Conservation (phyloP, 108 stramenopile genomes). For the Nitzschia putrida region DNA sequence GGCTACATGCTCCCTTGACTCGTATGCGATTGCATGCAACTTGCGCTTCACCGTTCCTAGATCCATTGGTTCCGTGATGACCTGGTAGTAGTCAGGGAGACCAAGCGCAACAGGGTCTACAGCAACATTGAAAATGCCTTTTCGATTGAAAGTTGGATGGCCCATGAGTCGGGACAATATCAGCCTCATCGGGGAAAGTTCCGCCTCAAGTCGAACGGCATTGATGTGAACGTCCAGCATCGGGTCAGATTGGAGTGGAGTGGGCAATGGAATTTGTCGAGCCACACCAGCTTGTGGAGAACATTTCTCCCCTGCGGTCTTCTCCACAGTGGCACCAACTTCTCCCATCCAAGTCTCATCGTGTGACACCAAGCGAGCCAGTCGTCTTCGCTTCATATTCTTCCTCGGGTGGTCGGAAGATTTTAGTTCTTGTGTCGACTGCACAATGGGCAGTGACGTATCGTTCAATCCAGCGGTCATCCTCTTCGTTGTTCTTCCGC, state of each 20-base stretch:
- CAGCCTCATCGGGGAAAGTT: slow-evolving; percentile 45
- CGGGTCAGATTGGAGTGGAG: neutral
- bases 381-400: slow-evolving; percentile 20
- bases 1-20: slow-evolving; percentile 35
- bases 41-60: slow-evolving; percentile 72
- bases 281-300: slow-evolving; percentile 2
- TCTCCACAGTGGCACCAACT: neutral
- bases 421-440: neutral
- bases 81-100: slow-evolving; percentile 60
- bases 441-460: neutral
- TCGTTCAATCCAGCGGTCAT: slow-evolving; percentile 4
- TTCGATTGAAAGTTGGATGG: slow-evolving; percentile 50
- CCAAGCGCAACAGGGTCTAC: slow-evolving; percentile 77
- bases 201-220: slow-evolving; percentile 47
- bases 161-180: slow-evolving; percentile 48
- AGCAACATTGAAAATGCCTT: slow-evolving; percentile 73
- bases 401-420: slow-evolving; percentile 1
- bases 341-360: slow-evolving; percentile 9
- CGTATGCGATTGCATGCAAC: slow-evolving; percentile 46
- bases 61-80: slow-evolving; percentile 82
- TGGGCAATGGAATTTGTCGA: neutral
- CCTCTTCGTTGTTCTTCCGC: neutral
- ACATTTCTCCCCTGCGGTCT: neutral
- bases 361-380: slow-evolving; percentile 26
- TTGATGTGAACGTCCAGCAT: slow-evolving; percentile 22